Evolutionary conservation across 495 filamentous ascomycete genomes (phyloP), one percentile per base, ranked within the genome.

Genomic region (Chaetomium tenue): DNA sequence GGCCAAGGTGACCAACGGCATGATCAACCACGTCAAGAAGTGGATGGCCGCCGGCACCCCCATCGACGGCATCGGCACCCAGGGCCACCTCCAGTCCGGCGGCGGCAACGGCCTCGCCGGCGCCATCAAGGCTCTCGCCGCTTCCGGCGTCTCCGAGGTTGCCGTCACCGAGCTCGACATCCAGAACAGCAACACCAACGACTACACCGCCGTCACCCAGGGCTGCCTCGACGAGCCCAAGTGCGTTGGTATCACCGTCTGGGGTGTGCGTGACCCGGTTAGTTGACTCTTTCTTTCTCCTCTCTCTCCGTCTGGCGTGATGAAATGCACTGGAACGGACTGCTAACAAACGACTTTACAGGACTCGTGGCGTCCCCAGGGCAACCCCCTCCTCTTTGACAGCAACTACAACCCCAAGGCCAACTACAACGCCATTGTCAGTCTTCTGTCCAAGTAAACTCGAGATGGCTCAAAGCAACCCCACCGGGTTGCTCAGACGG

Each of bases 241-340:
- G 73, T 91, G 89, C 72, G 82, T 91, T 23, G 88, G 88, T 62
- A 86, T 92, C 67, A 91, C 89, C 20, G 87, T 88, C 40, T 92
- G 89, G 89, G 89, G 89, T 71, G 86, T 92, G 8, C 78, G 84
- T 62, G 89, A 91, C 67, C 71, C 74, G 26, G 86, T 86, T 72
- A 77, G 79, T 37, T 37, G 33, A 8, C 33, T 37, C 33, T 37
- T 8, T 37, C 33, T 11, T 12, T 37, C 9, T 37, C 33, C 33
- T 8, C 8, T 12, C 11, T 37, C 11, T 37, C 5, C 5, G 9
- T 37, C 5, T 11, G 1, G 5, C 6, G 11, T 6, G 12, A 15
- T 0, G 18, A 16, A 22, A 13, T 5, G 9, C 20, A 28, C 23
- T n/a, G 28, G 13, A 1, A 42, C 22, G 2, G 8, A 13, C 2